These are phyloP conservation scores for Zoysia matrella DNA, from an alignment of 202 grass and related monocot genomes.

Conservation along the genomic window DNA sequence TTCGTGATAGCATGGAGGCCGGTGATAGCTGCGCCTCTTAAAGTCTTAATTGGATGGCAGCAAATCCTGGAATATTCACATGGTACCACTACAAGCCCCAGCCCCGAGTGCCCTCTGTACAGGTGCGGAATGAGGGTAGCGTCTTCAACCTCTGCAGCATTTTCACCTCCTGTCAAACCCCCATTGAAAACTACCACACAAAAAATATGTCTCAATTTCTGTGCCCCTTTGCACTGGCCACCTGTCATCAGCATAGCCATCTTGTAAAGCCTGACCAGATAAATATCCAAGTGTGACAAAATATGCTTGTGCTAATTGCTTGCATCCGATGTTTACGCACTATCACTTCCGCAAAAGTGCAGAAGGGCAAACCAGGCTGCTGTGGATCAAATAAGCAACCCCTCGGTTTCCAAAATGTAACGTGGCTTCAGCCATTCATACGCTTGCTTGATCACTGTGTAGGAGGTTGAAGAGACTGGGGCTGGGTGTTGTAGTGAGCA, in stretches of 20 bases:
- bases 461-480: constrained; percentile 85
- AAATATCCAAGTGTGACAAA: constrained; percentile 45
- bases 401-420: constrained; percentile 56
- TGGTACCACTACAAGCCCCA: constrained; percentile 51
- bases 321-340: constrained; percentile 53
- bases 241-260: constrained; percentile 41
- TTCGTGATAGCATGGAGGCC: constrained; percentile 56
- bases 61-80: constrained; percentile 55
- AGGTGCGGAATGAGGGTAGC: constrained; percentile 45
- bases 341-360: constrained; percentile 27
- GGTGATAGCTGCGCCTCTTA: constrained; percentile 18
- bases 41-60: constrained; percentile 18
- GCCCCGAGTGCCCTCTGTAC: constrained; percentile 39
- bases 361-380: constrained; percentile 67
- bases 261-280: constrained; percentile 45
- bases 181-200: constrained; percentile 32
- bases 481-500: constrained; percentile 86
- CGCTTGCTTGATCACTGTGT: constrained; percentile 69
- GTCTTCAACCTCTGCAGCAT: constrained; percentile 31
- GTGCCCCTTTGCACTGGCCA: constrained; percentile 45
- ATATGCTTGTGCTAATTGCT: constrained; percentile 45
- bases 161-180: constrained; percentile 37
- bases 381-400: constrained; percentile 61
- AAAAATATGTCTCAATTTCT: constrained; percentile 43
- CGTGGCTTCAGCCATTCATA: constrained; percentile 59